These are phyloP conservation scores for Lyophyllum shimeji DNA, from an alignment of 768 basidiomycete species.

Conservation along the genomic window DNA sequence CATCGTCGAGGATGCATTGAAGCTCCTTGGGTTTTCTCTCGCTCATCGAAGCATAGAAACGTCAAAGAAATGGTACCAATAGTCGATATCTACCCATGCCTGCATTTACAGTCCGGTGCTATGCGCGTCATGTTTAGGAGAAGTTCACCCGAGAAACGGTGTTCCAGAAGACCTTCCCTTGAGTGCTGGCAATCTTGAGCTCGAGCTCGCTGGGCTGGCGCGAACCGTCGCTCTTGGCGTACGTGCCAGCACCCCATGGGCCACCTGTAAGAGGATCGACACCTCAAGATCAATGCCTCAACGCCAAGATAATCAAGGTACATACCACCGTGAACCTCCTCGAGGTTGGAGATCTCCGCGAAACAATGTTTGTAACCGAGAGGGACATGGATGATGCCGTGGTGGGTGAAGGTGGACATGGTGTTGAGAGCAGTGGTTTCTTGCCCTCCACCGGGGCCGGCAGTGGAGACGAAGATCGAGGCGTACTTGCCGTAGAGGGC, in stretches of 20 bases:
- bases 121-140: slow-evolving; percentile 7
- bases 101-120: too few relatives aligned
- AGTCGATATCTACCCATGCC: too few relatives aligned
- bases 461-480: slow-evolving; percentile 72
- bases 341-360: slow-evolving; percentile 34
- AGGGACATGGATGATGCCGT: slow-evolving; percentile 73
- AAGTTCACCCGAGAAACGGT: slow-evolving; percentile 42
- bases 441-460: slow-evolving; percentile 79
- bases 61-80: too few relatives aligned
- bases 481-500: slow-evolving; percentile 74
- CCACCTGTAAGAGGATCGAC: slow-evolving; percentile 43
- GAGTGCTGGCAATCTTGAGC: slow-evolving; percentile 53
- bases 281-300: too few relatives aligned
- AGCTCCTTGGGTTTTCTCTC: too few relatives aligned
- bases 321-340: slow-evolving; percentile 63
- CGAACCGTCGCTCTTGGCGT: slow-evolving; percentile 51
- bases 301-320: slow-evolving; percentile 3
- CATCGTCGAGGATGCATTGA: too few relatives aligned
- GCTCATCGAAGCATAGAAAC: too few relatives aligned
- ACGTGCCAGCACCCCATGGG: slow-evolving; percentile 78
- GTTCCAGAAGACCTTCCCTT: slow-evolving; percentile 58
- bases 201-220: slow-evolving; percentile 63
- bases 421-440: slow-evolving; percentile 53
- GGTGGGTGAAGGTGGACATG: slow-evolving; percentile 65
- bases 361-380: slow-evolving; percentile 63